These are phyloP conservation scores for Plasmodium cynomolgi DNA, from an alignment of 169 alveolate genomes.

Conservation along the genomic window DNA sequence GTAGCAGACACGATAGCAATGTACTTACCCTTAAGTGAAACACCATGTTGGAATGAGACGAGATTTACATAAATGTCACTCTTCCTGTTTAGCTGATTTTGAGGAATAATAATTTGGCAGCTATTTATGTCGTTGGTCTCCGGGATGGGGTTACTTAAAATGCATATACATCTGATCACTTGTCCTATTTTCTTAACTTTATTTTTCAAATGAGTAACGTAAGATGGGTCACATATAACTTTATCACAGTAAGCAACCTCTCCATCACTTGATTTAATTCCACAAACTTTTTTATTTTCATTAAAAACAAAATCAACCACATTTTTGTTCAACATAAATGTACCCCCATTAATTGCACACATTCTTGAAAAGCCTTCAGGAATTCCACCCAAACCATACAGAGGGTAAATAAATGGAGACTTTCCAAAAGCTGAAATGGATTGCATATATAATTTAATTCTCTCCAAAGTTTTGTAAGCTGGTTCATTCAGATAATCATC, in stretches of 20 bases:
- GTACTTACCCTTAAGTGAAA: conserved; percentile 94
- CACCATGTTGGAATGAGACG: conserved; percentile 95
- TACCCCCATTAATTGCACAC: conserved; percentile 98
- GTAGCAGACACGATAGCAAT: conserved; percentile 96
- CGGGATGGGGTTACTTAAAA: conserved; percentile 96
- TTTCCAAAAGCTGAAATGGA: conserved; percentile 96
- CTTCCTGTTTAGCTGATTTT: conserved; percentile 93
- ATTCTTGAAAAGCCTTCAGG: conserved; percentile 97
- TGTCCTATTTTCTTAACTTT: conserved; percentile 83
- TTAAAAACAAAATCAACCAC: conserved; percentile 92
- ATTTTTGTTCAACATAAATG: conserved; percentile 96
- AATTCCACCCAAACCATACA: conserved; percentile 98
- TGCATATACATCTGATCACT: conserved; percentile 94
- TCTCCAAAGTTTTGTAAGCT: conserved; percentile 91
- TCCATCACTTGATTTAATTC: conserved; percentile 92
- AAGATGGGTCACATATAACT: conserved; percentile 97
- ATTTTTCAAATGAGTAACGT: conserved; percentile 83
- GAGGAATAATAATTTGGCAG: conserved; percentile 96
- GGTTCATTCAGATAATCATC: conserved; percentile 94
- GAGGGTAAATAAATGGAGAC: conserved; percentile 98
- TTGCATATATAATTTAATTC: conserved; percentile 94
- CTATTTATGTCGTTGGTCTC: conserved; percentile 94
- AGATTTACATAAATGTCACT: conserved; percentile 94
- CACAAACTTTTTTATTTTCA: conserved; percentile 93
- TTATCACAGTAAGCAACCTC: conserved; percentile 93